Base-by-base conservation (phyloP, 495 filamentous ascomycete genomes). In the Aspergillus biplanus region DNA sequence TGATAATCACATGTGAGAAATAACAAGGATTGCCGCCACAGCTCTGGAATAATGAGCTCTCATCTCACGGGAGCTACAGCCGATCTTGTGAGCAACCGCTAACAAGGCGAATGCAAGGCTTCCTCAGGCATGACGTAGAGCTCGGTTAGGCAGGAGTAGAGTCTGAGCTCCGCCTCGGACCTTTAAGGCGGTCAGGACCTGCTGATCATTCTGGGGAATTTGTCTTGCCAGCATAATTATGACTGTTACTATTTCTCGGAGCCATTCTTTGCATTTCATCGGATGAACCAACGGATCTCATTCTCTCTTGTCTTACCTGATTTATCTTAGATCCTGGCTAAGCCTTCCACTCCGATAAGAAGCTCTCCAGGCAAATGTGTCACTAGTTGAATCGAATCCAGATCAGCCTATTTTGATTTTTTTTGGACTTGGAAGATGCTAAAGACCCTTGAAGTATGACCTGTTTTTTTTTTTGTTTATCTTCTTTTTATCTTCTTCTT, bases 151-250 rank as follows among this genome's bases (percentile, higher is more conserved):
- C 2, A 27, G 21, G n/a, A n/a, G n/a, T n/a, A n/a, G n/a, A n/a
- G n/a, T n/a, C n/a, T n/a, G n/a, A 27, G 35, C 47, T 50, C 37
- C 16, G 35, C 3, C 53, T 63, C 47, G 52, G 31, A 48, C 9
- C 44, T 56, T 44, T 54, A 57, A 52, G 61, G 61, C 61, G 61
- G 61, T 63, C 61, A 63, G 53, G 16, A 5, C 13, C 54, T 57
- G 61, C n/a, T 46, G 61, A 63, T 63, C 61, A 63, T 57, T 63
- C 61, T 63, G 61, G 61, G 61, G 61, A 31, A 12, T 56, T 37
- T 42, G 21, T 27, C 21, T 27, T 27, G 21, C 21, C 21, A 27
- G 21, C 2, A 2, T 1, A 27, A 27, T 27, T 27, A 27, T 27
- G 21, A 27, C 21, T 31, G 16, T 33, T 33, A 49, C 18, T 5